Evolutionary conservation across 768 basidiomycete genomes (phyloP), one percentile per base, ranked within the genome.

Genomic region (Infundibulicybe gibba): DNA sequence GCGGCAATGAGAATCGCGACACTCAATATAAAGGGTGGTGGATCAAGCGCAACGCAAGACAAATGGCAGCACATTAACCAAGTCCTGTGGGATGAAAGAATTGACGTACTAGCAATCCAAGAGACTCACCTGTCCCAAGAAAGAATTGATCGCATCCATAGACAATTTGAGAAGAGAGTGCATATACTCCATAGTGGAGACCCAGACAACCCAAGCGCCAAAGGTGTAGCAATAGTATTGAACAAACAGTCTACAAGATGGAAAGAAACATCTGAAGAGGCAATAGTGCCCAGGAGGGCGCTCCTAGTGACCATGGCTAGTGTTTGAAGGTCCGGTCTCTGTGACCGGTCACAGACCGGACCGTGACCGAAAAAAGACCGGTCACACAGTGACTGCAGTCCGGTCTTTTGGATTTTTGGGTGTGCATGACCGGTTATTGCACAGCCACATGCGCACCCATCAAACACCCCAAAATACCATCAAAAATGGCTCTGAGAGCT

Each of bases 171-270:
- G 0, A 44, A 48, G 16, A 15, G 50, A 12, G 40, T 67, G 0
- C 37, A 55, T 9, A 55, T 67, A 5, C 12, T 59, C 0, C 47
- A 44, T 33, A 58, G 56, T 1, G 25, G 16, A 3, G 49, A 62
- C 41, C 39, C 45, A n/a, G 21, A 47, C 3, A 32, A 42, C 1
- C 44, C 60, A 11, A 63, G 54, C 25, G 48, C 56, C 2, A 53
- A 44, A 48, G 69, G 68, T 32, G 59, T 70, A 6, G 70, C 68
- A 1, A 48, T 70, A 2, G 53, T 67, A 0, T 38, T 72, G 10
- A 69, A 71, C 43, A 70, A 62, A 50, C 32, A 53, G 10, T 20
- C 58, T 2, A 57, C 56, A 5, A 47, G 50, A 5, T 51, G 54
- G 21, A 35, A 54, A 0, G 52, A 62, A 12, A 39, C 40, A 1